A percentile compares a stretch with the other conserved stretches of the same genome.
Conservation (phyloP, 176 grass and related monocot genomes). For the Oryza brachyantha region DNA sequence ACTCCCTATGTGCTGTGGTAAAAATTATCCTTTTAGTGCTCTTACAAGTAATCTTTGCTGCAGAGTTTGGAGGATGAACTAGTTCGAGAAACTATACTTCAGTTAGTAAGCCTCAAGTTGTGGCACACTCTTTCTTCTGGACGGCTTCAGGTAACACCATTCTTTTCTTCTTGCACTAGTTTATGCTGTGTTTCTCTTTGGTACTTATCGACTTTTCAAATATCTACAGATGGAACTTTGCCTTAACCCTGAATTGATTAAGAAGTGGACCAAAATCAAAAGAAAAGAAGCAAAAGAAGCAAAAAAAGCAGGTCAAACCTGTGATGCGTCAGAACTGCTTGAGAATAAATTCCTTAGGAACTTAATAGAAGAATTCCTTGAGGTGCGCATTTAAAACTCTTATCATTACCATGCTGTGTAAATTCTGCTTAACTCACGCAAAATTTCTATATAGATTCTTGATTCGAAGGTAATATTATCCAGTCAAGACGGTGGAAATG, state of each 20-base stretch:
- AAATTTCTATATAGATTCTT: slow-evolving; percentile 61
- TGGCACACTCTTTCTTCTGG: slow-evolving; percentile 89
- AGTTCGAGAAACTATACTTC: slow-evolving; percentile 83
- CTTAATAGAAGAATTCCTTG: slow-evolving; percentile 91
- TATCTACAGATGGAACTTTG: slow-evolving; percentile 84
- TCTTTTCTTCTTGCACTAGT: background rate
- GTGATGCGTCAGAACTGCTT: slow-evolving; percentile 55
- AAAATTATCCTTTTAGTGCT: slow-evolving; percentile 8
- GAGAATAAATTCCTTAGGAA: slow-evolving; percentile 79
- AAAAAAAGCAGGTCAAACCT: slow-evolving; percentile 54
- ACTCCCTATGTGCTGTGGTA: background rate
- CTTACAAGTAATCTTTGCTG: slow-evolving; percentile 18
- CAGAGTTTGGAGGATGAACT: slow-evolving; percentile 97
- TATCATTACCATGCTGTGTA: slow-evolving; percentile 6
- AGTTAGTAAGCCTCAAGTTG: slow-evolving; percentile 84
- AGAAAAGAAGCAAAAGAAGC: slow-evolving; percentile 88
- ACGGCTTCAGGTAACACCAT: slow-evolving; percentile 59
- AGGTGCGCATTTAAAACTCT: slow-evolving; percentile 49
- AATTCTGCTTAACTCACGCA: slow-evolving; percentile 17
- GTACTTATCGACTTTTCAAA: slow-evolving; percentile 48
- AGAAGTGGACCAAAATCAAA: slow-evolving; percentile 93
- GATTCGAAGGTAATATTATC: slow-evolving; percentile 72
- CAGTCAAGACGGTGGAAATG: slow-evolving; percentile 44
- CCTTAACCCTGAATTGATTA: slow-evolving; percentile 84
- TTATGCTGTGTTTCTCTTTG: background rate